Conservation (phyloP, 2,329 filamentous ascomycete species). For the Decorospora gaudefroyi region DNA sequence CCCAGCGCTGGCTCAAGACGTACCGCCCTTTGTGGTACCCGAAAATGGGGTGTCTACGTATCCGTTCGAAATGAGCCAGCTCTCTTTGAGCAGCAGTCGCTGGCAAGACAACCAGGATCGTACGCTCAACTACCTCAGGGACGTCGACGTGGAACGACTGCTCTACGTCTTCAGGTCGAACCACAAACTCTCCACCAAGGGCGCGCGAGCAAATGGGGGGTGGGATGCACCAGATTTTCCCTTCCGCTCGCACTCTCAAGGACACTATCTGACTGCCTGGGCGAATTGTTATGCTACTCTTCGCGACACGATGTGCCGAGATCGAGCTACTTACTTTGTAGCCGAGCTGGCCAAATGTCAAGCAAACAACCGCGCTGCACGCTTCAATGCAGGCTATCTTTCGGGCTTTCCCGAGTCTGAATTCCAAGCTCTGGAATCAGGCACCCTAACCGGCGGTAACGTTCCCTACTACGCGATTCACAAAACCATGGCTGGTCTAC, state of each 20-base stretch:
- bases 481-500: conserved; percentile 58
- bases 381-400: conserved; percentile 55
- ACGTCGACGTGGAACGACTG: conserved; percentile 53
- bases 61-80: conserved; percentile 50
- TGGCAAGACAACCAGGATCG: conserved; percentile 55
- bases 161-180: conserved; percentile 57
- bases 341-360: conserved; percentile 58
- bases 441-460: conserved; percentile 55
- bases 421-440: conserved; percentile 51
- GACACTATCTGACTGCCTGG: conserved; percentile 58
- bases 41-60: conserved; percentile 46
- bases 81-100: conserved; percentile 48
- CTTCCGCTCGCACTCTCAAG: conserved; percentile 58
- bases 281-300: conserved; percentile 55
- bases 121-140: conserved; percentile 55
- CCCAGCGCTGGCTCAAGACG: conserved; percentile 7
- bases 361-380: conserved; percentile 54
- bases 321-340: conserved; percentile 54
- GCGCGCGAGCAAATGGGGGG: conserved; percentile 54
- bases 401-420: conserved; percentile 60
- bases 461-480: conserved; percentile 61
- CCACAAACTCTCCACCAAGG: conserved; percentile 54
- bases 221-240: conserved; percentile 62
- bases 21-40: conserved; percentile 12
- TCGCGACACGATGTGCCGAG: conserved; percentile 51